Percentiles rank a stretch among this genome's conserved stretches.
These are phyloP conservation scores for Candida koratica DNA, from an alignment of 805 yeast species.

Conservation along the genomic window DNA sequence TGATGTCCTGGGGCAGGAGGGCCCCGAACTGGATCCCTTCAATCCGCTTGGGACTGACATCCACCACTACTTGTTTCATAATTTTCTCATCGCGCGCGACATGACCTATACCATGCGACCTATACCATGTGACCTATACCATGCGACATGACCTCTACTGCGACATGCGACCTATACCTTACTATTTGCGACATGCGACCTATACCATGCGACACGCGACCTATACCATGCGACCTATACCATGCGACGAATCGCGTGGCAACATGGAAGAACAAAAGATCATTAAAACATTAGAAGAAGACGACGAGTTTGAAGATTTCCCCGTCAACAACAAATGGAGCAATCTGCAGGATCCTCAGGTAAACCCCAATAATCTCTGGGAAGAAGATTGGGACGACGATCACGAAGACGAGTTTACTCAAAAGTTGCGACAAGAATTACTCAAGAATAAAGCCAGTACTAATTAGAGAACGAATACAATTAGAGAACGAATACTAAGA, in stretches of 20 bases:
- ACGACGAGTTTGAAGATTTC: slow-evolving; percentile 96
- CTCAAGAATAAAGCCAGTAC: too few relatives aligned
- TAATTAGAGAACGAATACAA: too few relatives aligned
- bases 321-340: slow-evolving; percentile 82
- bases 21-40: slow-evolving; percentile 90
- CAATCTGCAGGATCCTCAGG: slow-evolving; percentile 49
- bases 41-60: slow-evolving; percentile 85
- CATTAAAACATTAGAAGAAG: slow-evolving; percentile 83
- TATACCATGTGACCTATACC: too few relatives aligned
- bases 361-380: slow-evolving; percentile 68
- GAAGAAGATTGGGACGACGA: slow-evolving; percentile 98
- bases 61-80: slow-evolving; percentile 55
- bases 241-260: slow-evolving; percentile 4
- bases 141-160: too few relatives aligned
- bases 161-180: too few relatives aligned
- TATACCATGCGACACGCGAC: too few relatives aligned
- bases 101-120: too few relatives aligned
- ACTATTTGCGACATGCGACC: too few relatives aligned
- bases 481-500: neutral
- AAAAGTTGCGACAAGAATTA: slow-evolving; percentile 55
- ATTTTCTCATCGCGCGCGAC: too few relatives aligned
- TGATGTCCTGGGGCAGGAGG: slow-evolving; percentile 83
- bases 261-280: slow-evolving; percentile 28
- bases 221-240: too few relatives aligned
- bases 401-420: slow-evolving; percentile 83